Evolutionary conservation across 2,329 filamentous ascomycete genomes (phyloP).

Genomic region (Nemania sp.): DNA sequence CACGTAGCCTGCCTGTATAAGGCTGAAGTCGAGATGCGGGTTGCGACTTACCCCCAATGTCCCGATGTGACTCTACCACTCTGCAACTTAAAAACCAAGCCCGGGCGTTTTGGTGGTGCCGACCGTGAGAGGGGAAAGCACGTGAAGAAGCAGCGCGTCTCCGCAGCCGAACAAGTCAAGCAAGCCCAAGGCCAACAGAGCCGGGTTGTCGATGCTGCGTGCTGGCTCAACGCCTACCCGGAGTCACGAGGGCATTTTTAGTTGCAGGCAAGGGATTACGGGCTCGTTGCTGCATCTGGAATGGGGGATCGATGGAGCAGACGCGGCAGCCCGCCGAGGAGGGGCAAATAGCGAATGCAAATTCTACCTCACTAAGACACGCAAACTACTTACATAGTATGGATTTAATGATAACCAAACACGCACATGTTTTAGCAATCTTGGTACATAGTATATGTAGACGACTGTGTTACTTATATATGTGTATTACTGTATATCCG

Average conservation of each 20-base stretch:
- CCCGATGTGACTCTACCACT: too few relatives aligned
- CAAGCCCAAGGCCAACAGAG: background rate
- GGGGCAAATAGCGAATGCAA: slow-evolving; percentile 3
- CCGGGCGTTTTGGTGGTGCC: background rate
- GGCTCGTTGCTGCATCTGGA: slow-evolving; percentile 21
- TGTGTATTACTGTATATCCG: too few relatives aligned
- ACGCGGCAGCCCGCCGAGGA: background rate
- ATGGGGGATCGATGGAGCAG: slow-evolving; percentile 7
- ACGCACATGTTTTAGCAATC: too few relatives aligned
- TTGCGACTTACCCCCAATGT: too few relatives aligned
- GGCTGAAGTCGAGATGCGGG: too few relatives aligned
- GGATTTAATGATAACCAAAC: too few relatives aligned
- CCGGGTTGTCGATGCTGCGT: background rate
- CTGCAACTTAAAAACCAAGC: background rate
- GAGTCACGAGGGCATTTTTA: slow-evolving; percentile 26
- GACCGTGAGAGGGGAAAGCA: slow-evolving; percentile 7
- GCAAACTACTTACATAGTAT: too few relatives aligned
- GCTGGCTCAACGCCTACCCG: slow-evolving; percentile 5
- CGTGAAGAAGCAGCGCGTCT: slow-evolving; percentile 14
- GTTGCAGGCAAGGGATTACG: slow-evolving; percentile 16
- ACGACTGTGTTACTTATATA: too few relatives aligned
- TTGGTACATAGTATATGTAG: too few relatives aligned
- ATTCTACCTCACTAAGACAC: too few relatives aligned
- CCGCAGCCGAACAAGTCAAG: background rate
- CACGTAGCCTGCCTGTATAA: background rate